Evolutionary conservation across 495 filamentous ascomycete species (phyloP).

Genomic region (Parmelia sp.): DNA sequence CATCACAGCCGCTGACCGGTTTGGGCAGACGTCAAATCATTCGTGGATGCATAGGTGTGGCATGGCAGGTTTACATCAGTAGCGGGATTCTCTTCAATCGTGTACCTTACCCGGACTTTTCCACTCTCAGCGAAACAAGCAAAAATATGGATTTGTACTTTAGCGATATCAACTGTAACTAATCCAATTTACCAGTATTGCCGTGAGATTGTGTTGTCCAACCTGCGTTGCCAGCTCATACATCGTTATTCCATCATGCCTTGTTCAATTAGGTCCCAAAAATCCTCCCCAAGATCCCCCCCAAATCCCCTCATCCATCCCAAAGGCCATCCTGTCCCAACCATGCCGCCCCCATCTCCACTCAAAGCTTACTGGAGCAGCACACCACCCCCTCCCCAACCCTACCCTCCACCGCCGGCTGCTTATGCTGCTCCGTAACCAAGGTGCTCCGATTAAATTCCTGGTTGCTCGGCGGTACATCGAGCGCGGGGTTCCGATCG

Average conservation of each 20-base stretch:
- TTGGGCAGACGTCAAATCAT: constrained; percentile 59
- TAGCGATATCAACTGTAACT: neutral
- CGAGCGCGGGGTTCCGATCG: constrained; percentile 63
- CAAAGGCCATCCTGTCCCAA: neutral
- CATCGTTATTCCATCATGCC: neutral
- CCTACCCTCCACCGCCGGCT: constrained; percentile 28
- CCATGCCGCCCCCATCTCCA: neutral
- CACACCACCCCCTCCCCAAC: constrained; percentile 37
- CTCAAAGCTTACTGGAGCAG: constrained; percentile 34
- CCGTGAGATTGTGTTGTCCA: neutral
- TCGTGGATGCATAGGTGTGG: constrained; percentile 58
- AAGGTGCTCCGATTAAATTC: constrained; percentile 43
- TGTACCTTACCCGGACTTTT: constrained; percentile 12
- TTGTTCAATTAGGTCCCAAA: neutral
- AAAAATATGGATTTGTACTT: too few relatives aligned
- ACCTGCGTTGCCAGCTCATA: neutral
- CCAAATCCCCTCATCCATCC: neutral
- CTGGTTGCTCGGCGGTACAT: constrained; percentile 60
- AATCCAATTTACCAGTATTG: neutral
- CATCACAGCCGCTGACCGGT: constrained; percentile 7
- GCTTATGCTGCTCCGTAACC: constrained; percentile 33
- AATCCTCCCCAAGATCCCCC: neutral
- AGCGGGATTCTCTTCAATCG: neutral
- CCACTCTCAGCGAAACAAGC: constrained; percentile 17
- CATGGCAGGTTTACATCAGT: neutral